Percentiles rank a stretch among this genome's conserved stretches.
Conservation (phyloP, 441 rosid genomes). For the Populus hybrid region DNA sequence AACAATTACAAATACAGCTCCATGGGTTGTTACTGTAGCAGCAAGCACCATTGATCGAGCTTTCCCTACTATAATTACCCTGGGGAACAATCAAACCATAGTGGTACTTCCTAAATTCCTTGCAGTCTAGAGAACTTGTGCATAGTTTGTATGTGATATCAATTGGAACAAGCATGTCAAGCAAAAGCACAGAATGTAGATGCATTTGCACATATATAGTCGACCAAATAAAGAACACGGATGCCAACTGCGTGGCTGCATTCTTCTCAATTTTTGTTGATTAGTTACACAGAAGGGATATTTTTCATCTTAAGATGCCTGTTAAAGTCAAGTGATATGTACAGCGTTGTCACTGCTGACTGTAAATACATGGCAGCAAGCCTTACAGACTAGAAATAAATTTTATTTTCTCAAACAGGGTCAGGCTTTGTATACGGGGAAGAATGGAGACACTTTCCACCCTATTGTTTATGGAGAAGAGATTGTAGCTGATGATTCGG, state of each 20-base stretch:
- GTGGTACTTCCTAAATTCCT: constrained; percentile 25
- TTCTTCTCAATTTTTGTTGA: neutral
- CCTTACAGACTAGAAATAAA: neutral
- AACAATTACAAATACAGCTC: constrained; percentile 45
- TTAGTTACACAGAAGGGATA: neutral
- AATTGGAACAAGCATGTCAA: too few relatives aligned
- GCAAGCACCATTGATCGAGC: constrained; percentile 14
- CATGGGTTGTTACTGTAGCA: constrained; percentile 51
- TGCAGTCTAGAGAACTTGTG: neutral
- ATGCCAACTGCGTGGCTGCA: neutral
- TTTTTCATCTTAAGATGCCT: neutral
- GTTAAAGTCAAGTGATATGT: neutral
- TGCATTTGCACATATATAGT: neutral
- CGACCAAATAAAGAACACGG: neutral
- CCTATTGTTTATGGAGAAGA: constrained; percentile 45
- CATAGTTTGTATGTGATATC: neutral
- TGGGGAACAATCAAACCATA: constrained; percentile 45
- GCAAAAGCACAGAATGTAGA: neutral
- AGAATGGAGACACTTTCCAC: constrained; percentile 30
- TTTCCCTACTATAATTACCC: constrained; percentile 38
- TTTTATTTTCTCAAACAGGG: constrained; percentile 39
- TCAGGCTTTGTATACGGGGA: constrained; percentile 45
- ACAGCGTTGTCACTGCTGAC: neutral
- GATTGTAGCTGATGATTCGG: constrained; percentile 32
- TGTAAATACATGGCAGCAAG: neutral